phyloP scores from a whole-genome alignment of 1,139 yeast genomes.

The Meyerozyma smithsonii region DNA sequence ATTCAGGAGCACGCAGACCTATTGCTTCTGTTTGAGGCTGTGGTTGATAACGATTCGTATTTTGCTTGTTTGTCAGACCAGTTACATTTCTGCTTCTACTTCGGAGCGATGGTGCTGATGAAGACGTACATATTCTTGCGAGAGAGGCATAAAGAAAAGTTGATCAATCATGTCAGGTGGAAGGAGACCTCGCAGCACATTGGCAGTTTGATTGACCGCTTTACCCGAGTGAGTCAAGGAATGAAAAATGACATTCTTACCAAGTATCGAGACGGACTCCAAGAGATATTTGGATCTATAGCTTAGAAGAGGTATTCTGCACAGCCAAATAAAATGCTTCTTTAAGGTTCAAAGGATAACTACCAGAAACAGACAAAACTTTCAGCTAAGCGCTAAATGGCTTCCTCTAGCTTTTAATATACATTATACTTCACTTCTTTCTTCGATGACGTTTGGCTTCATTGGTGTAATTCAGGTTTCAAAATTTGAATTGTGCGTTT shows the following conservation, averaged over 20 bases:
- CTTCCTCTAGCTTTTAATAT: too few relatives aligned
- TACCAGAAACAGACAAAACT: too few relatives aligned
- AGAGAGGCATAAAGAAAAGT: background rate
- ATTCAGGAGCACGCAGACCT: conserved; percentile 34
- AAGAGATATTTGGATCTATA: conserved; percentile 11
- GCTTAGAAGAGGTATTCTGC: too few relatives aligned
- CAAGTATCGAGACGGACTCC: conserved; percentile 25
- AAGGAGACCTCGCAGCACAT: conserved; percentile 11
- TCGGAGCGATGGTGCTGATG: conserved; percentile 43
- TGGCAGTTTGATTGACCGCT: conserved; percentile 24
- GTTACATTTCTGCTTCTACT: conserved; percentile 54
- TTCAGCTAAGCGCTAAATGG: too few relatives aligned
- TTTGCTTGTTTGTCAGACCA: conserved; percentile 70
- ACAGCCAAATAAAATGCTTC: too few relatives aligned
- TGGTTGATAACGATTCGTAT: conserved; percentile 53
- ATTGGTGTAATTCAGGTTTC: too few relatives aligned
- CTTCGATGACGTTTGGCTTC: too few relatives aligned
- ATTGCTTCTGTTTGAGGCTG: conserved; percentile 35
- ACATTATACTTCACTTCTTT: too few relatives aligned
- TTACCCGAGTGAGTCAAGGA: conserved; percentile 24
- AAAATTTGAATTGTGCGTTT: too few relatives aligned
- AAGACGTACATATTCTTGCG: conserved; percentile 9
- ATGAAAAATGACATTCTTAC: conserved; percentile 26
- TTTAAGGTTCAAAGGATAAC: too few relatives aligned
- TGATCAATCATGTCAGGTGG: background rate